These are phyloP conservation scores for Apiospora phragmitis DNA, from an alignment of 2,329 filamentous ascomycete genomes.

Conservation along the genomic window DNA sequence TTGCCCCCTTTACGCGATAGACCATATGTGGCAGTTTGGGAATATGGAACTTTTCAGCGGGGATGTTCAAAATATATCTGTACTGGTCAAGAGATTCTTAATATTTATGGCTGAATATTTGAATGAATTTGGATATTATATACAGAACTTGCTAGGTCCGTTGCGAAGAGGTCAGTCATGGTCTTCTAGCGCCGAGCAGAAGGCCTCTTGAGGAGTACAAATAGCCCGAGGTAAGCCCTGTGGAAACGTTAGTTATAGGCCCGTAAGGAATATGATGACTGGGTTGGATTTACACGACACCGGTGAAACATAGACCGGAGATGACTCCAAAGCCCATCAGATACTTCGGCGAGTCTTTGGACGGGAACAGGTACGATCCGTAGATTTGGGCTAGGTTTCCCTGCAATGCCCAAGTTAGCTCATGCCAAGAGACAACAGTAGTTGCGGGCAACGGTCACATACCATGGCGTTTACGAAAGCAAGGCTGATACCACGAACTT, in stretches of 20 bases:
- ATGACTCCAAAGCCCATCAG: slow-evolving; percentile 26
- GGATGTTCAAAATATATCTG: too few relatives aligned
- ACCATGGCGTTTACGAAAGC: slow-evolving; percentile 52
- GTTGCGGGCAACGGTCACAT: not conserved
- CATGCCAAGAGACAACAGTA: not conserved
- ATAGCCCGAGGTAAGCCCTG: not conserved
- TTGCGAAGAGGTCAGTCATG: not conserved
- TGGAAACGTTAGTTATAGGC: not conserved
- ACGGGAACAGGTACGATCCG: slow-evolving; percentile 38
- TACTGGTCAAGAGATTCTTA: not conserved
- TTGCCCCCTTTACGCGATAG: too few relatives aligned
- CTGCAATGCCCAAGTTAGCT: not conserved
- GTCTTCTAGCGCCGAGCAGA: not conserved
- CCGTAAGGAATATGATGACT: not conserved
- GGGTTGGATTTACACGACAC: slow-evolving; percentile 10
- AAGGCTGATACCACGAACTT: slow-evolving; percentile 51
- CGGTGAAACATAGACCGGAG: slow-evolving; percentile 26
- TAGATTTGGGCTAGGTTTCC: slow-evolving; percentile 58
- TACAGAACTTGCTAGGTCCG: not conserved
- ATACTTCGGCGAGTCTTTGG: slow-evolving; percentile 22
- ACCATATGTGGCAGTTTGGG: too few relatives aligned
- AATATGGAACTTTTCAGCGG: too few relatives aligned
- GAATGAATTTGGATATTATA: not conserved
- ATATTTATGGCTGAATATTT: not conserved
- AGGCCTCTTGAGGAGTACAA: not conserved